Evolutionary conservation across 352 stramenopile genomes (phyloP), one percentile per base, ranked within the genome.

Genomic region (Phytophthora fragariaefolia): DNA sequence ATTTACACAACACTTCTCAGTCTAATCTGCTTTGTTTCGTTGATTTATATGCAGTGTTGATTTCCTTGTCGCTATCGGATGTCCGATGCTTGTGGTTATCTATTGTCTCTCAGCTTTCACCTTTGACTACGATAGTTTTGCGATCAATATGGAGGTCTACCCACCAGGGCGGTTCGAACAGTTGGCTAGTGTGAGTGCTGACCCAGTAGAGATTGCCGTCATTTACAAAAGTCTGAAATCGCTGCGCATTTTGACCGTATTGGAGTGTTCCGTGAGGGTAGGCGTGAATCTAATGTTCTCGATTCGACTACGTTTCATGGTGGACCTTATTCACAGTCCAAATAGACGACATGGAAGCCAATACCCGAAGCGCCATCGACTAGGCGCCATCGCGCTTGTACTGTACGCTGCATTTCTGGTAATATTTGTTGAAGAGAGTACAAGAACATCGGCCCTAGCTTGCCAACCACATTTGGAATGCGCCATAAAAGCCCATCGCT

Each of bases 81-180:
- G 73, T 30, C 78, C 76, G 0, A 69, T 84, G 20, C 18, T 74
- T n/a, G 58, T 74, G 3, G 36, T 80, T 4, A 3, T 70, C 5
- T 80, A 81, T 27, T 75, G 73, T 23, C 36, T 80, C 9, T 58
- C 43, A 2, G 64, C 60, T 4, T 81, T 87, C n/a, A 54, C 49
- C 12, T 71, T 83, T 42, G 64, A 76, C 18, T 64, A 62, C 3
- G 52, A 66, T 12, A 66, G 71, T 9, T 62, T 74, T 7, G 71
- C 32, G 7, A 75, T 83, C 52, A 84, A 73, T 30, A 22, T 56
- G 2, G 28, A 47, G 10, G 60, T 71, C 10, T 79, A 76, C 18
- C 52, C 57, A 6, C 4, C 54, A 9, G 64, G 67, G 0, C 63
- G 26, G 28, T 80, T 80, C 30, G 71, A 78, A 59, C 62, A 58